Evolutionary conservation across 2,329 filamentous ascomycete species (phyloP), one percentile per base, ranked within the genome.

Genomic region (Fusarium irregulare): DNA sequence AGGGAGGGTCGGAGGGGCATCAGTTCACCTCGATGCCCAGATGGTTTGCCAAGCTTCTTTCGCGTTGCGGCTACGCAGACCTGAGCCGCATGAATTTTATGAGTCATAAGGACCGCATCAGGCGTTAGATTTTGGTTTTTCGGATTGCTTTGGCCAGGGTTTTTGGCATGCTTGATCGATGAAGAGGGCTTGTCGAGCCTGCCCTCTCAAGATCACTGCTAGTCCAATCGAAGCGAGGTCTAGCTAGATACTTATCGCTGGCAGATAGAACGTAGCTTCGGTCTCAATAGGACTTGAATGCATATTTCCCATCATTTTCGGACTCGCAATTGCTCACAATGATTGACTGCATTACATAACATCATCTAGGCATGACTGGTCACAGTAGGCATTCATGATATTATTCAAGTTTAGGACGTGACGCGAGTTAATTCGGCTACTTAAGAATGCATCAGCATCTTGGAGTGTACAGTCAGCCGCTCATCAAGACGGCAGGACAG

Each of bases 51-150:
- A 47, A 61, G 54, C 37, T 45, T 25, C 61, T 47, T 21, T 49
- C 25, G 28, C 27, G 32, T 44, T 44, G 18, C n/a, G 46, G 30
- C 12, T 37, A 34, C 44, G 34, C 41, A 42, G 53, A 32, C 32
- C 49, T 53, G 49, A 49, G 44, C 41, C 41, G 56, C 27, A 66
- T 37, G 54, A 44, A 60, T 56, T 28, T 69, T 51, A 69, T 57
- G 66, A 66, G 53, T 62, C 56, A 54, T 53, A 64, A 48, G 62
- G 59, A 44, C 50, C 59, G 61, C 59, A 60, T 54, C 56, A 32
- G 74, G 74, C 74, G 74, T 76, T 76, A 60, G 32, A 54, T 60
- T 73, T 65, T 63, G 66, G 60, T 65, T 75, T 67, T 64, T 30
- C 41, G 60, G 60, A 47, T 67, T 72, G 46, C 47, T 72, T 73